Evolutionary conservation across 495 filamentous ascomycete species (phyloP).

Genomic region (Penicillium soppii): DNA sequence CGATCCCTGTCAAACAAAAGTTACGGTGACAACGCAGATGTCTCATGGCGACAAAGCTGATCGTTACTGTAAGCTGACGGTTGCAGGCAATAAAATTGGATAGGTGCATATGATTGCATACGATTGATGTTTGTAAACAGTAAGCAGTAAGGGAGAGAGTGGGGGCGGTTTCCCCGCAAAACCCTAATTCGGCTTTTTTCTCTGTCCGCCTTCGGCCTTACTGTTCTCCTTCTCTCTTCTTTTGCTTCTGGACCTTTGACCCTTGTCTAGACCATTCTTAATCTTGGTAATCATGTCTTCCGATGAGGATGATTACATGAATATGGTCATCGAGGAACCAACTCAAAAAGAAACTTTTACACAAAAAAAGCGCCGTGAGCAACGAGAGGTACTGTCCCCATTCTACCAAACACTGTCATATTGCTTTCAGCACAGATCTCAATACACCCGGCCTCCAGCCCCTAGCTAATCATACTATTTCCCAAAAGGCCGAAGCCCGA

Average conservation of each 20-base stretch:
- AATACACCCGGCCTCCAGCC: neutral
- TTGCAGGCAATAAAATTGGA: no score
- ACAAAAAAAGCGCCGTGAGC: constrained; percentile 53
- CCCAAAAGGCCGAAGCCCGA: constrained; percentile 41
- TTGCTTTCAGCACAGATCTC: no score
- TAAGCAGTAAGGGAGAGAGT: neutral
- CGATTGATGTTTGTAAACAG: no score
- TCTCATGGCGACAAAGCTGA: neutral
- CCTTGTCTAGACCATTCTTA: neutral
- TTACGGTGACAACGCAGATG: neutral
- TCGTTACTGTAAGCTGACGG: neutral
- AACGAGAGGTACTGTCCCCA: constrained; percentile 58
- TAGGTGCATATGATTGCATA: neutral
- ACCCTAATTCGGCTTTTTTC: constrained; percentile 5
- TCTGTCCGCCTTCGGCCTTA: constrained; percentile 1
- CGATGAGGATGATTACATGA: constrained; percentile 67
- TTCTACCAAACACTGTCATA: no score
- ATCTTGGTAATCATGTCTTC: constrained; percentile 19
- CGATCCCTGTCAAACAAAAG: neutral
- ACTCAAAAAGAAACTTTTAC: constrained; percentile 55
- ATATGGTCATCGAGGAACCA: constrained; percentile 59
- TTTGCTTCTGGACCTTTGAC: neutral
- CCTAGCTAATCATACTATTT: neutral
- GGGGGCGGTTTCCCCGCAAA: constrained; percentile 23
- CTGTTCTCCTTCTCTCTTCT: neutral